Conservation (phyloP, 768 basidiomycete genomes). For the Austroboletus eburneus region DNA sequence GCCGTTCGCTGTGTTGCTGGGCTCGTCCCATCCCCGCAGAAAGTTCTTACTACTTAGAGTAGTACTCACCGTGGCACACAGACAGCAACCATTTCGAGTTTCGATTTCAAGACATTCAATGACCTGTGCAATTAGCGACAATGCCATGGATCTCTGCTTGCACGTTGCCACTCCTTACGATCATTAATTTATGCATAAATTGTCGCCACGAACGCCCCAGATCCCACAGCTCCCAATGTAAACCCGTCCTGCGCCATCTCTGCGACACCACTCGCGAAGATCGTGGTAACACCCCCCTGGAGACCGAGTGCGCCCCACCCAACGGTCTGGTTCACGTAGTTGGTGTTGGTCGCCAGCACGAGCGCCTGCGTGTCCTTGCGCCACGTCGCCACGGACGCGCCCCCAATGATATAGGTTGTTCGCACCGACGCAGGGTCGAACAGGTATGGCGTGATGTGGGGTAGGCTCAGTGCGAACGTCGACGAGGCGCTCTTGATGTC, state of each 20-base stretch:
- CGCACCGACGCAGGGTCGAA: slow-evolving; percentile 38
- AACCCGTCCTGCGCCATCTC: slow-evolving; percentile 8
- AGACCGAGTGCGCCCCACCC: slow-evolving; percentile 30
- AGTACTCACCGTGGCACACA: too few species aligned
- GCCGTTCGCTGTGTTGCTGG: too few species aligned
- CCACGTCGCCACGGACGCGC: slow-evolving; percentile 54
- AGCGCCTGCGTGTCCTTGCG: slow-evolving; percentile 37
- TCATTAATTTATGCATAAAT: background rate
- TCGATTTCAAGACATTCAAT: too few species aligned
- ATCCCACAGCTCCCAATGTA: slow-evolving; percentile 22
- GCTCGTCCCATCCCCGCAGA: too few species aligned
- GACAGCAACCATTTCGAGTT: too few species aligned
- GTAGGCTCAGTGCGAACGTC: slow-evolving; percentile 41
- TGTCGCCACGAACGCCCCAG: slow-evolving; percentile 17
- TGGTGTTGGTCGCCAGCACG: slow-evolving; percentile 49
- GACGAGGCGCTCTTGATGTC: slow-evolving; percentile 55
- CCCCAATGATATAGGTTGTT: slow-evolving; percentile 36
- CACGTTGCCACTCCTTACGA: too few species aligned
- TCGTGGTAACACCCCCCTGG: background rate
- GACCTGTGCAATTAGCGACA: too few species aligned
- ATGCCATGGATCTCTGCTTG: too few species aligned
- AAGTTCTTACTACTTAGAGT: too few species aligned
- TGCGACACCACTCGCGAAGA: slow-evolving; percentile 17
- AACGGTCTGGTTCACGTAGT: slow-evolving; percentile 36
- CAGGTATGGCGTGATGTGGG: slow-evolving; percentile 45